phyloP scores from a whole-genome alignment of 2,329 filamentous ascomycete genomes.

The Akanthomyces muscarius region DNA sequence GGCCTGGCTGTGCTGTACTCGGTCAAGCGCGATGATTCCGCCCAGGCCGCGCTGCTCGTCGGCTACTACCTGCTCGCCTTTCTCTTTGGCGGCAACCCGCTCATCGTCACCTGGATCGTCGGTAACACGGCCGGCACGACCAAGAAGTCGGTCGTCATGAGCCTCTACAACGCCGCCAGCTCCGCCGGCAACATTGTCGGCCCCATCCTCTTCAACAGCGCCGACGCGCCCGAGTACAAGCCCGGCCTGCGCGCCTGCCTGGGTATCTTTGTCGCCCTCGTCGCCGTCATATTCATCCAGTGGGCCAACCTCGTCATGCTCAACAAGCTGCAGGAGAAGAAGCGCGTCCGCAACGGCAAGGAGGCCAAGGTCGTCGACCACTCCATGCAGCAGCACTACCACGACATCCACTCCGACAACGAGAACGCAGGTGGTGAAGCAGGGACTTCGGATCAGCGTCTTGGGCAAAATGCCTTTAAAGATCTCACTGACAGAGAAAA shows the following conservation, averaged over 20 bases:
- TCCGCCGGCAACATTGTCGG: constrained; percentile 65
- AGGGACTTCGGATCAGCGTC: constrained; percentile 19
- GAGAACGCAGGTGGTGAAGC: constrained; percentile 28
- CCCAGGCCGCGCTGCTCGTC: constrained; percentile 47
- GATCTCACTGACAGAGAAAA: constrained; percentile 64
- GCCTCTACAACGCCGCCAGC: constrained; percentile 58
- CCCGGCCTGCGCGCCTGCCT: constrained; percentile 54
- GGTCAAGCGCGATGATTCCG: constrained; percentile 37
- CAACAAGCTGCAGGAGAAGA: constrained; percentile 53
- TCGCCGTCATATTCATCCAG: constrained; percentile 50
- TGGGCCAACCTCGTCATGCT: constrained; percentile 50
- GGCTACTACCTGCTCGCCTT: constrained; percentile 65
- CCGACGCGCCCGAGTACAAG: constrained; percentile 55
- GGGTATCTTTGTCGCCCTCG: constrained; percentile 51
- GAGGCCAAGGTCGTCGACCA: constrained; percentile 53
- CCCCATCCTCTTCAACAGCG: constrained; percentile 55
- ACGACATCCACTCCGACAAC: constrained; percentile 20
- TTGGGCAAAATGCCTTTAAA: constrained; percentile 50
- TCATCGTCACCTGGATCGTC: constrained; percentile 66
- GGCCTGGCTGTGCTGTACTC: constrained; percentile 56
- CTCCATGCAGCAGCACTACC: constrained; percentile 55
- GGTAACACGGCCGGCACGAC: constrained; percentile 65
- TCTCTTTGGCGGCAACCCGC: constrained; percentile 60
- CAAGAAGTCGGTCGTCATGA: constrained; percentile 63
- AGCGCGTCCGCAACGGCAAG: constrained; percentile 57